Evolutionary conservation across 2,329 filamentous ascomycete genomes (phyloP).

Genomic region (Cladosporium sp.): DNA sequence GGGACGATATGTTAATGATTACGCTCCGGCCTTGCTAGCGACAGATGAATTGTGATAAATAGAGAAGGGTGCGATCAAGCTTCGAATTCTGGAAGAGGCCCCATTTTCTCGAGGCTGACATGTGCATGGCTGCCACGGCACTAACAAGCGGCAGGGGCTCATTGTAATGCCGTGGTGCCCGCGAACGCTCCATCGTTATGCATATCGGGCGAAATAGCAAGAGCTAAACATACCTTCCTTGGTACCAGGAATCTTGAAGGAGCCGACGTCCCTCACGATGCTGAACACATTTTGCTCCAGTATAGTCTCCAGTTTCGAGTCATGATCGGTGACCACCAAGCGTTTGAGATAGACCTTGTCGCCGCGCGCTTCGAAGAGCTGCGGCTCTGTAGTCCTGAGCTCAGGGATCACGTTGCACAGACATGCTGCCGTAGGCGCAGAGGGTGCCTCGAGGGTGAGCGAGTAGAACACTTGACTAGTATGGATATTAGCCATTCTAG

Average conservation of each 20-base stretch:
- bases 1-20: slow-evolving; percentile 8
- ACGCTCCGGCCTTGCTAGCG: not conserved
- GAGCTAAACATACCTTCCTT: slow-evolving; percentile 64
- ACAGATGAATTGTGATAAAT: too few relatives aligned
- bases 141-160: not conserved
- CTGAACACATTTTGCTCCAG: slow-evolving; percentile 93
- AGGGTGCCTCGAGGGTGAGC: slow-evolving; percentile 88
- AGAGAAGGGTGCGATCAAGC: too few relatives aligned
- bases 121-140: not conserved
- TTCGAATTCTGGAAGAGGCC: too few relatives aligned
- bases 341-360: slow-evolving; percentile 83
- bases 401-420: slow-evolving; percentile 76
- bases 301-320: slow-evolving; percentile 79
- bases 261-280: slow-evolving; percentile 81
- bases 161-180: not conserved
- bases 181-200: slow-evolving; percentile 38
- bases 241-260: slow-evolving; percentile 87
- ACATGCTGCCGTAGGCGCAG: slow-evolving; percentile 82
- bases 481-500: slow-evolving; percentile 88
- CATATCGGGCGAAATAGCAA: slow-evolving; percentile 25
- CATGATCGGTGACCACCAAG: slow-evolving; percentile 59
- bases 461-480: slow-evolving; percentile 95
- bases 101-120: too few relatives aligned
- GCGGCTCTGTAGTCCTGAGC: slow-evolving; percentile 84
- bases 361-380: slow-evolving; percentile 89